Evolutionary conservation across 2,329 filamentous ascomycete genomes (phyloP), one percentile per base, ranked within the genome.

Genomic region (Fusarium sp.): DNA sequence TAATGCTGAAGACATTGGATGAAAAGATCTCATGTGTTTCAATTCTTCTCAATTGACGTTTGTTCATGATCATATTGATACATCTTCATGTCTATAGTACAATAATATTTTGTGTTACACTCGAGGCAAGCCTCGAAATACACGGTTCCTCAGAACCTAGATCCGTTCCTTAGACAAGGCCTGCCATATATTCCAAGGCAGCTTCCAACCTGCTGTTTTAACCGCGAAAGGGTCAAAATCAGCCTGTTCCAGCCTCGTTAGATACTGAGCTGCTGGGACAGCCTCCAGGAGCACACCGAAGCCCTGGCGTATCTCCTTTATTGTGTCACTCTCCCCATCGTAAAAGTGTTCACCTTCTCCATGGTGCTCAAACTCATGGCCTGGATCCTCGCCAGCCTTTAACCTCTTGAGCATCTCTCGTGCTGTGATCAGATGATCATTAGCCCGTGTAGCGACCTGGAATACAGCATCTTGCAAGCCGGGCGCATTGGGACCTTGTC

Each of bases 361-460:
- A 70, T 93, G 89, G 79, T 98, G 94, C 83, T 98, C 96, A 81
- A 96, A 98, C 6, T 94, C 94, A 80, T 98, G 96, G 0, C 93
- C 94, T 0, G 94, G 90, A 58, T 91, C 91, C 76, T 93, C 84
- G 2, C 95, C 94, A 5, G 90, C 91, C 63, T 90, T 90, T 22
- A 98, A 84, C 77, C 93, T 94, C 79, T 91, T 92, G 69, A 98
- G 83, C 95, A 99, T 98, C 81, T 98, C 94, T 68, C 95, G 88
- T 2, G 93, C 96, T 0, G 96, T 98, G 76, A 98, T 97, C 37
- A 99, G 86, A 83, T 99, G 96, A 81, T 99, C 96, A 79, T 97
- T 97, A 8, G 96, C 96, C 40, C 96, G 90, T 0, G 96, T 99
- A 0, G 96, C 96, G 16, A 99, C 94, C 5, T 91, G 89, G 83